Evolutionary conservation across 371 early-diverging fungal species (phyloP), one percentile per base, ranked within the genome.

Genomic region (Synchytrium microbalum): DNA sequence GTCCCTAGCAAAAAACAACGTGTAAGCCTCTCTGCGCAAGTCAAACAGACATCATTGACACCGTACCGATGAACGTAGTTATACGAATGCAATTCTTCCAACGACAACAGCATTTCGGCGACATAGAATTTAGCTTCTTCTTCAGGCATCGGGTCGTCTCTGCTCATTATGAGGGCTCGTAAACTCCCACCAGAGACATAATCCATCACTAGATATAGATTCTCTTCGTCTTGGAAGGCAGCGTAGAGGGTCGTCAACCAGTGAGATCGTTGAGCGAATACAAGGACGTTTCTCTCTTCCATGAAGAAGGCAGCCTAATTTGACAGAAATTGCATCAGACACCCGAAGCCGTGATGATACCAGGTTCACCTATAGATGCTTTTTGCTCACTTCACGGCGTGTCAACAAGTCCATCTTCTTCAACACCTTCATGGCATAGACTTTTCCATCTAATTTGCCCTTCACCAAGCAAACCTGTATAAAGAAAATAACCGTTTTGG

Each of bases 341-440:
- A 60, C 53, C n/a, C n/a, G n/a, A n/a, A n/a, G n/a, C 2, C 53
- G n/a, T n/a, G n/a, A n/a, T n/a, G n/a, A n/a, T n/a, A n/a, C 8
- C 5, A 19, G 23, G n/a, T 1, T 27, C 61, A 1, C 2, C 38
- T 29, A 59, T 24, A 38, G 29, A 25, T 8, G 73, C 64, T 13
- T 66, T 14, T 60, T 30, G 32, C 75, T 66, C 72, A 84, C 88
- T 75, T 92, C 93, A 60, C 83, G 80, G 62, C 93, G 88, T 2
- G 88, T 86, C 31, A 93, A 75, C 16, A 96, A 77, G 55, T 89
- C 87, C 52, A 82, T 75, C 77, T 99, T 99, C 64, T 88, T 87
- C 30, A 96, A 82, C 5, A 87, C 87, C 70, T 99, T 99, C 92
- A 98, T 91, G 2, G 98, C 98, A 74, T 95, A 99, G 14, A 92